Evolutionary conservation across 23 red algal species (phyloP).

Genomic region (Chondrus crispus): DNA sequence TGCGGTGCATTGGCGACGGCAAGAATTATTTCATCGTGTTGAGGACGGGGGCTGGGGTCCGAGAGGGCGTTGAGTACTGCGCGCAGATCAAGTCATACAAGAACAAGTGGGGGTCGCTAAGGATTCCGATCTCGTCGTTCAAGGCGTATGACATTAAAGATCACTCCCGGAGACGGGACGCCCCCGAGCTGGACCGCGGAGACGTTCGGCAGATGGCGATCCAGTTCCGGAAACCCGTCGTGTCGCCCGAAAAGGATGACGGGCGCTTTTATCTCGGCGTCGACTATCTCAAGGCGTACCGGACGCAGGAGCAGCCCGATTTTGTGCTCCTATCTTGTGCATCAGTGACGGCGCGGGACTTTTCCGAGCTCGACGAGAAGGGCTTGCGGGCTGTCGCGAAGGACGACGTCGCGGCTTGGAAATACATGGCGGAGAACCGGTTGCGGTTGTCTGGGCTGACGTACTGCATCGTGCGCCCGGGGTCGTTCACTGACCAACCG

Average conservation of each 20-base stretch:
- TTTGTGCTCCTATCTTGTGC: constrained; percentile 92
- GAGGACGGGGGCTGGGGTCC: constrained; percentile 45
- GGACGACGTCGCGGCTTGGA: constrained; percentile 64
- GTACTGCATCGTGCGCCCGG: constrained; percentile 90
- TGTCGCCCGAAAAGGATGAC: constrained; percentile 68
- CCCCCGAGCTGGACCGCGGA: constrained; percentile 37
- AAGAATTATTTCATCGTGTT: constrained; percentile 77
- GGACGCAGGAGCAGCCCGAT: constrained; percentile 96
- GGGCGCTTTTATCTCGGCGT: constrained; percentile 85
- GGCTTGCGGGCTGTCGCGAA: constrained; percentile 38
- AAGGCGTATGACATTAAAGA: constrained; percentile 2
- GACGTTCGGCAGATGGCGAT: constrained; percentile 83
- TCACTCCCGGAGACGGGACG: constrained; percentile 26
- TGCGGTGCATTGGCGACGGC: constrained; percentile 90
- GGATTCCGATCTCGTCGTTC: constrained; percentile 85
- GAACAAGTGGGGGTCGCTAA: constrained; percentile 86
- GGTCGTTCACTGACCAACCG: constrained; percentile 75
- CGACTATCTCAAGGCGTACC: constrained; percentile 97
- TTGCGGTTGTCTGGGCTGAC: constrained; percentile 79
- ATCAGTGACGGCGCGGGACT: constrained; percentile 65
- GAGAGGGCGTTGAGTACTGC: constrained; percentile 71
- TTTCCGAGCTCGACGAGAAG: constrained; percentile 42
- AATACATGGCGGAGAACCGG: constrained; percentile 76
- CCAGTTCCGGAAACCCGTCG: constrained; percentile 66
- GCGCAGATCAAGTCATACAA: constrained; percentile 70